phyloP scores from a whole-genome alignment of 2,329 filamentous ascomycete genomes.

The Lasiodiplodia hormozganensis region DNA sequence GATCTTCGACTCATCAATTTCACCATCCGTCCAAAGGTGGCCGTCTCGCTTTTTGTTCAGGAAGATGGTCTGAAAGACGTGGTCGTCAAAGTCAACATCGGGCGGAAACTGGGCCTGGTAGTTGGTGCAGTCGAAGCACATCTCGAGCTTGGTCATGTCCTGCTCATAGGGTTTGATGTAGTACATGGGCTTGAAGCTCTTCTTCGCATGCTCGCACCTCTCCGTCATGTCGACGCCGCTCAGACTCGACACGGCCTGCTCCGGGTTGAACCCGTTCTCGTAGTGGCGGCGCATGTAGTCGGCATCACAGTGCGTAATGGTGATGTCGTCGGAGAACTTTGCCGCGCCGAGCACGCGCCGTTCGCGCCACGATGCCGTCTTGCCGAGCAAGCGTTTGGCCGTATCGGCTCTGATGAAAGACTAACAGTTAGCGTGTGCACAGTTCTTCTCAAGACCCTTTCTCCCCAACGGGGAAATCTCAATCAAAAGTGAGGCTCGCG shows the following conservation, averaged over 20 bases:
- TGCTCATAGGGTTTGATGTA: slow-evolving; percentile 66
- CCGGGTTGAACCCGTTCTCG: slow-evolving; percentile 64
- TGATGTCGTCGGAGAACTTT: slow-evolving; percentile 73
- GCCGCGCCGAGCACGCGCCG: slow-evolving; percentile 73
- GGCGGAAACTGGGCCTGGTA: slow-evolving; percentile 75
- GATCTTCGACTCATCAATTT: slow-evolving; percentile 66
- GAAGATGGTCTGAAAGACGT: slow-evolving; percentile 75
- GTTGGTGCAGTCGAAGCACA: slow-evolving; percentile 76
- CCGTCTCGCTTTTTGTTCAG: slow-evolving; percentile 63
- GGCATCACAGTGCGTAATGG: slow-evolving; percentile 70
- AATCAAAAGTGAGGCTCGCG: neutral
- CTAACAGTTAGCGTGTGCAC: neutral
- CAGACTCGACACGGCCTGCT: slow-evolving; percentile 53
- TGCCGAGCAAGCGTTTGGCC: slow-evolving; percentile 65
- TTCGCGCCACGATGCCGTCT: slow-evolving; percentile 67
- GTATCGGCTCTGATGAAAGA: slow-evolving; percentile 54
- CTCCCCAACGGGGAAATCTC: neutral
- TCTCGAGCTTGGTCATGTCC: slow-evolving; percentile 64
- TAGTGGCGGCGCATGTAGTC: slow-evolving; percentile 73
- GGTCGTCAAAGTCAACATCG: slow-evolving; percentile 60
- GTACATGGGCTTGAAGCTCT: slow-evolving; percentile 69
- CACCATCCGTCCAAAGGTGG: slow-evolving; percentile 65
- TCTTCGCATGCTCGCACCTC: slow-evolving; percentile 54
- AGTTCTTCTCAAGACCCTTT: neutral
- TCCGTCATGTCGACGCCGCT: slow-evolving; percentile 51